These are phyloP conservation scores for Pyrenula massariospora DNA, from an alignment of 495 filamentous ascomycete genomes.

Conservation along the genomic window DNA sequence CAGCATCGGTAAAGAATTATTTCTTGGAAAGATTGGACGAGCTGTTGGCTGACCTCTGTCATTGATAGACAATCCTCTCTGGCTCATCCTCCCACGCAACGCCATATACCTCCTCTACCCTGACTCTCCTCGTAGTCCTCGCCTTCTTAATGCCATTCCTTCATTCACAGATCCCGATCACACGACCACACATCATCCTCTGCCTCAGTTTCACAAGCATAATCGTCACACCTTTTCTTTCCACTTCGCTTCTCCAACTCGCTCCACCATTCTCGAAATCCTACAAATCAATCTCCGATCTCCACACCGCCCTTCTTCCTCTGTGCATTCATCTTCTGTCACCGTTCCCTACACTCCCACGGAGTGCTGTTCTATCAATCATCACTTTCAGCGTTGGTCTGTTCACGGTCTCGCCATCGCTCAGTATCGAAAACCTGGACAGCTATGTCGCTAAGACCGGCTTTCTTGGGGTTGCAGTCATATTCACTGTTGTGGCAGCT, in stretches of 20 bases:
- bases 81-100: neutral
- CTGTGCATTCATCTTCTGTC: neutral
- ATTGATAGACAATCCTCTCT: neutral
- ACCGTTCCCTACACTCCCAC: neutral
- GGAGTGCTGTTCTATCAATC: neutral
- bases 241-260: neutral
- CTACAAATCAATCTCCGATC: neutral
- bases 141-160: neutral
- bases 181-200: neutral
- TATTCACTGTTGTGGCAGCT: neutral
- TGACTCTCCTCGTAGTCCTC: neutral
- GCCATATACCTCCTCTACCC: neutral
- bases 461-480: neutral
- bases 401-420: neutral
- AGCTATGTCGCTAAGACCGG: neutral
- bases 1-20: neutral
- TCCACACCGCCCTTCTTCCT: neutral
- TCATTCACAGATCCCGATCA: neutral
- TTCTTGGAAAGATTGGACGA: too few relatives aligned
- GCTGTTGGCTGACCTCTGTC: too few relatives aligned
- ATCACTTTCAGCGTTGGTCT: neutral
- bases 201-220: neutral
- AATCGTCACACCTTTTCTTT: neutral
- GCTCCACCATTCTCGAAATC: neutral
- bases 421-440: too few relatives aligned